These are phyloP conservation scores for Xylariales sp. DNA, from an alignment of 2,329 filamentous ascomycete species.

Conservation along the genomic window DNA sequence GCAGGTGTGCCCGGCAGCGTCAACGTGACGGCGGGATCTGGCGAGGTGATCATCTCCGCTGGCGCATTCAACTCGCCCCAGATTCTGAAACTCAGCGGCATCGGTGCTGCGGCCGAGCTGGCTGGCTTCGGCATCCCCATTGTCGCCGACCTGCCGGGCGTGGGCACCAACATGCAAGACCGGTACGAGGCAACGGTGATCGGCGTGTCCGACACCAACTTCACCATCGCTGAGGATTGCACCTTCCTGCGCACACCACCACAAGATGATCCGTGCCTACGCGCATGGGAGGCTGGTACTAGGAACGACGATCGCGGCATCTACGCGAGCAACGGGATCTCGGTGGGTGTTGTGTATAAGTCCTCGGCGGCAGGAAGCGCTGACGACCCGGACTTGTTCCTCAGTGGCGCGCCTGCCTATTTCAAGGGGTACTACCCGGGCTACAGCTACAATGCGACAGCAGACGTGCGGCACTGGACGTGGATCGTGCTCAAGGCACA, in stretches of 20 bases:
- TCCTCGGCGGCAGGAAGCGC: constrained; percentile 20
- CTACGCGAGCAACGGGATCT: constrained; percentile 29
- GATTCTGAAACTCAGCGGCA: constrained; percentile 44
- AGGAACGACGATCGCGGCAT: constrained; percentile 21
- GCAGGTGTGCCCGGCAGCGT: constrained; percentile 22
- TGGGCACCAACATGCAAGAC: constrained; percentile 55
- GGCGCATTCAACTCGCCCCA: constrained; percentile 52
- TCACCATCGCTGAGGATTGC: constrained; percentile 29
- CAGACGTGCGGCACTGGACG: constrained; percentile 33
- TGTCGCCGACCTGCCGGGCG: constrained; percentile 48
- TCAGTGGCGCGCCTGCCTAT: constrained; percentile 32
- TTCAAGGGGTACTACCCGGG: constrained; percentile 36
- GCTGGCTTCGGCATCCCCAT: constrained; percentile 31
- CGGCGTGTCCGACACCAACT: constrained; percentile 33
- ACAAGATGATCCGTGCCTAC: constrained; percentile 26
- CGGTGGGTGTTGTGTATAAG: constrained; percentile 23
- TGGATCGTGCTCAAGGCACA: constrained; percentile 53
- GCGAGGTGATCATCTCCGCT: constrained; percentile 45
- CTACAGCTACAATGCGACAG: constrained; percentile 26
- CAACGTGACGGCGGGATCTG: constrained; percentile 31
- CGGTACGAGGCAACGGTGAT: constrained; percentile 44
- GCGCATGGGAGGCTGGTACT: constrained; percentile 16
- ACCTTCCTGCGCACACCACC: constrained; percentile 23
- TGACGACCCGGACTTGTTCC: constrained; percentile 27
- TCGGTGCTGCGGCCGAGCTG: constrained; percentile 34